phyloP scores from a whole-genome alignment of 306 rosid species.

The Vachellia collinsii region DNA sequence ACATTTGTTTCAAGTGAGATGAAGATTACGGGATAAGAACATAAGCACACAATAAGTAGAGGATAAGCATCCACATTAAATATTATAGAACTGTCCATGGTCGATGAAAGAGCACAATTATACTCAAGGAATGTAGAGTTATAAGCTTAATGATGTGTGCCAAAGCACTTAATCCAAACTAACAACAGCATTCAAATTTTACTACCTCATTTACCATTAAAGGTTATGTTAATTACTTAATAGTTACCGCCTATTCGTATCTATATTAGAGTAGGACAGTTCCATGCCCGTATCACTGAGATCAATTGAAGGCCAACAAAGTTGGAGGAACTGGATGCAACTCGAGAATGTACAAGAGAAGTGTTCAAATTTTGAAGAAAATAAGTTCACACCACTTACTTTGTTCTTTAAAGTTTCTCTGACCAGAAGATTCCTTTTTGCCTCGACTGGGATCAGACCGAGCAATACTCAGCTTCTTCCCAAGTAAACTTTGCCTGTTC shows the following conservation, averaged over 20 bases:
- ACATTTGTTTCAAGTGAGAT: slow-evolving; percentile 14
- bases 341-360: background rate
- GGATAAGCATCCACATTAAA: background rate
- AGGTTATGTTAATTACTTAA: background rate
- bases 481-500: slow-evolving; percentile 63
- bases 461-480: slow-evolving; percentile 83
- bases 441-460: slow-evolving; percentile 78
- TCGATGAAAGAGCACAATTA: background rate
- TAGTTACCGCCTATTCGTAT: background rate
- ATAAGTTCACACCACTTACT: slow-evolving; percentile 43
- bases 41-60: slow-evolving; percentile 6
- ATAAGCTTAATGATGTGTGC: background rate
- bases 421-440: slow-evolving; percentile 49
- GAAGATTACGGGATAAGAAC: slow-evolving; percentile 15
- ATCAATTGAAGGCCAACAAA: background rate
- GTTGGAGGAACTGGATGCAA: slow-evolving; percentile 15
- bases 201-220: background rate
- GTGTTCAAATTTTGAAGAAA: background rate
- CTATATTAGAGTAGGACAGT: background rate
- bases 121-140: background rate
- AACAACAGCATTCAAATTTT: slow-evolving; percentile 7
- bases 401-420: slow-evolving; percentile 38
- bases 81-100: background rate
- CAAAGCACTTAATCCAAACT: slow-evolving; percentile 19
- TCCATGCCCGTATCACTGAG: background rate